Conservation (phyloP, 2,329 filamentous ascomycete genomes). For the Calonectria multiphialidica region DNA sequence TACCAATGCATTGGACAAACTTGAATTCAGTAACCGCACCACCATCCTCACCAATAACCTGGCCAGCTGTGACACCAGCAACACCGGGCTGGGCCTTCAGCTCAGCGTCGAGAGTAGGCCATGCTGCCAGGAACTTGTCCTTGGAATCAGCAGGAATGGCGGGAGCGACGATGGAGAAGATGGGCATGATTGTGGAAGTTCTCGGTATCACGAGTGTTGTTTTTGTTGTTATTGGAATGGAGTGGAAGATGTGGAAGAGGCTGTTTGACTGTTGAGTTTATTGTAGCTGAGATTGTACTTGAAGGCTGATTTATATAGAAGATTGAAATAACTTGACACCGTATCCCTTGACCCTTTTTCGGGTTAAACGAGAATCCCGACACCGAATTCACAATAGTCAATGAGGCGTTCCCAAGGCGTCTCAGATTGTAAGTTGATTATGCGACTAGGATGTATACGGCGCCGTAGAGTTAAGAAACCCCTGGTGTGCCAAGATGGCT, state of each 20-base stretch:
- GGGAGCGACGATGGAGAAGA: slow-evolving; percentile 22
- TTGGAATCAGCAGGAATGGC: slow-evolving; percentile 22
- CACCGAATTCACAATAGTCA: neutral
- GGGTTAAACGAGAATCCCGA: neutral
- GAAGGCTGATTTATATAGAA: neutral
- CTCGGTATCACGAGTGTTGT: neutral
- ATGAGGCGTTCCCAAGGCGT: neutral
- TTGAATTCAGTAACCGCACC: slow-evolving; percentile 17
- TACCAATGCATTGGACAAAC: slow-evolving; percentile 22
- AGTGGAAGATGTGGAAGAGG: neutral
- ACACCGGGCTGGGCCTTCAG: slow-evolving; percentile 26
- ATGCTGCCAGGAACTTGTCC: slow-evolving; percentile 25
- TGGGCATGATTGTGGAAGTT: slow-evolving; percentile 22
- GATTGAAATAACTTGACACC: neutral
- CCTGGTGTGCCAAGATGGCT: neutral
- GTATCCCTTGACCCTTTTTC: neutral
- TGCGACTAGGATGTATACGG: neutral
- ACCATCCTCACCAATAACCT: slow-evolving; percentile 20
- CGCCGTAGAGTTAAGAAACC: neutral
- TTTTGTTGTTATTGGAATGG: neutral
- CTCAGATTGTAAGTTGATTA: neutral
- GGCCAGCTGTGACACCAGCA: slow-evolving; percentile 14
- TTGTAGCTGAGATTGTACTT: neutral
- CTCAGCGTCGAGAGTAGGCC: slow-evolving; percentile 23
- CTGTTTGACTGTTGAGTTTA: neutral